These are phyloP conservation scores for Trichoderma breve DNA, from an alignment of 2,329 filamentous ascomycete genomes.

Conservation along the genomic window DNA sequence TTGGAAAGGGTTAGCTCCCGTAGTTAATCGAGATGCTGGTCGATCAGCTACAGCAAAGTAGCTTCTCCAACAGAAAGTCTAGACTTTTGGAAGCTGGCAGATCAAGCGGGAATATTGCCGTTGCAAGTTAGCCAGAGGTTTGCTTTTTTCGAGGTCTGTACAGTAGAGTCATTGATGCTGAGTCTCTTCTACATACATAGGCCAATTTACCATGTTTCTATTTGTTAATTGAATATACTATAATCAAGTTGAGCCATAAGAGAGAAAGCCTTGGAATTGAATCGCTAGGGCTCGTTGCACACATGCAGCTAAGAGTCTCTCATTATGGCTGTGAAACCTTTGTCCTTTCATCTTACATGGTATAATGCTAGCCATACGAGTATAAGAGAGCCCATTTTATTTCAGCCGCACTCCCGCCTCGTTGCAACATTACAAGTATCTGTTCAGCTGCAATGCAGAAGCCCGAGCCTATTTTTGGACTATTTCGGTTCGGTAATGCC, in stretches of 20 bases:
- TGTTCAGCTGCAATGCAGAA: background rate
- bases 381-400: background rate
- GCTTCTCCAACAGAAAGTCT: background rate
- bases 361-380: background rate
- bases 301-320: background rate
- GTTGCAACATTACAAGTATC: background rate
- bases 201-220: background rate
- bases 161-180: background rate
- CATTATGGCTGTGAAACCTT: background rate
- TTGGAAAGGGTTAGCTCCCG: background rate
- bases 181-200: background rate
- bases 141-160: background rate
- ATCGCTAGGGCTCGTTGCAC: background rate
- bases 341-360: background rate
- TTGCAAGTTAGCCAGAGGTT: background rate
- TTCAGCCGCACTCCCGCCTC: background rate
- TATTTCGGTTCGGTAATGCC: background rate
- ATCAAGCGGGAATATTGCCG: background rate
- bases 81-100: background rate
- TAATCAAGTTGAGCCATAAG: background rate
- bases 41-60: background rate
- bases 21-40: constrained; percentile 6
- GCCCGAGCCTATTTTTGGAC: background rate
- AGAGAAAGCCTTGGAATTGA: background rate
- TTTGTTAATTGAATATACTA: background rate